phyloP scores from a whole-genome alignment of 2,329 filamentous ascomycete genomes.

The Arthroderma uncinatum region DNA sequence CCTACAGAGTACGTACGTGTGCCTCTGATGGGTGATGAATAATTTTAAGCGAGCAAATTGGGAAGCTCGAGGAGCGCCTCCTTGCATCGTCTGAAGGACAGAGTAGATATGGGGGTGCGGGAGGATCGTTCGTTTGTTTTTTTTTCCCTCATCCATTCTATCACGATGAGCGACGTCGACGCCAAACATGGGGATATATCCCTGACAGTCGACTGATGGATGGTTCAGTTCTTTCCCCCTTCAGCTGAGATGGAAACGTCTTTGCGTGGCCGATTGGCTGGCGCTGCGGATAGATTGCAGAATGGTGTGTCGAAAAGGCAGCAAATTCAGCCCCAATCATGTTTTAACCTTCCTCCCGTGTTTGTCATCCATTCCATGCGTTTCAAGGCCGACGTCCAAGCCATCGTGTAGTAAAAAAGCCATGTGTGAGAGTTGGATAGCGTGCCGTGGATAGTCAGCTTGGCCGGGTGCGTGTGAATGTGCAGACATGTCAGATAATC shows the following conservation, averaged over 20 bases:
- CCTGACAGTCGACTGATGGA: neutral
- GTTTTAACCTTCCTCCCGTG: neutral
- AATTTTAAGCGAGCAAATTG: neutral
- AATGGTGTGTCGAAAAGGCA: neutral
- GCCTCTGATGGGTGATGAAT: neutral
- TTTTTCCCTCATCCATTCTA: neutral
- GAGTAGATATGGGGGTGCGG: neutral
- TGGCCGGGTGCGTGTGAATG: too few relatives aligned
- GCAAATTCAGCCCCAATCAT: neutral
- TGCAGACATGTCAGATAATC: neutral
- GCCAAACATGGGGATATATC: neutral
- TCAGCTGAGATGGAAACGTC: neutral
- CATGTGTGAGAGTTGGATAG: neutral
- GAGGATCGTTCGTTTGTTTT: neutral
- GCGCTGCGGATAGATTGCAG: neutral
- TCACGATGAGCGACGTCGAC: neutral
- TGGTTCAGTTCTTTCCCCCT: neutral
- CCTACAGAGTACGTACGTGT: neutral
- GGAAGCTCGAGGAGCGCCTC: neutral
- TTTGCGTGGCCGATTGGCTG: neutral
- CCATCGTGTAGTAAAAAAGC: neutral
- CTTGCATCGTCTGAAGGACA: neutral
- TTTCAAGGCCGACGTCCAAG: neutral
- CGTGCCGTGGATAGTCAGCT: neutral
- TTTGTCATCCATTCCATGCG: neutral